Conservation (phyloP, 305 asterid species). For the Fraxinus sp. region DNA sequence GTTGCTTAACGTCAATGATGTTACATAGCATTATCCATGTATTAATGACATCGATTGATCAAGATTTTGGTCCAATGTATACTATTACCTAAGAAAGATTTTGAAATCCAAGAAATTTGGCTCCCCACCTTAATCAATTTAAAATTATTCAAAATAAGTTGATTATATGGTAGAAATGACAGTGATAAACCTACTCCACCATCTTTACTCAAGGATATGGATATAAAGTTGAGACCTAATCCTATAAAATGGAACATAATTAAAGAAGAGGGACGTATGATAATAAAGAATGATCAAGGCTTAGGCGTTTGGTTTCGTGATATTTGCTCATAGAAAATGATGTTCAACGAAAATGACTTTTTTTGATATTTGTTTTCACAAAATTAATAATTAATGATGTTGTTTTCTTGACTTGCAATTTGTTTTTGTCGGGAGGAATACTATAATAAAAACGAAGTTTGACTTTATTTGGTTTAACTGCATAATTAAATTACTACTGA, state of each 20-base stretch:
- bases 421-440: not conserved
- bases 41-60: not conserved
- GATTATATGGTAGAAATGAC: not conserved
- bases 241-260: not conserved
- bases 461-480: not conserved
- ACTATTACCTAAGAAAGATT: no score
- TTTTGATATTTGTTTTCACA: not conserved
- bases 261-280: not conserved
- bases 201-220: slow-evolving; percentile 2
- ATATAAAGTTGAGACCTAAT: not conserved
- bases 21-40: no score
- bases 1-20: not conserved
- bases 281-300: not conserved
- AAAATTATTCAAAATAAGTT: not conserved
- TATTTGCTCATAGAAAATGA: not conserved
- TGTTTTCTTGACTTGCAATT: slow-evolving; percentile 21
- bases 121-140: not conserved
- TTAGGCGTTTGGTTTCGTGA: not conserved
- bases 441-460: not conserved
- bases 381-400: not conserved
- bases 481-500: not conserved
- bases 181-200: slow-evolving; percentile 27
- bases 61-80: no score
- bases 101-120: not conserved
- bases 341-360: not conserved